Base-by-base conservation (phyloP, 192 early-diverging fungal species). In the Pilobolus umbonatus region DNA sequence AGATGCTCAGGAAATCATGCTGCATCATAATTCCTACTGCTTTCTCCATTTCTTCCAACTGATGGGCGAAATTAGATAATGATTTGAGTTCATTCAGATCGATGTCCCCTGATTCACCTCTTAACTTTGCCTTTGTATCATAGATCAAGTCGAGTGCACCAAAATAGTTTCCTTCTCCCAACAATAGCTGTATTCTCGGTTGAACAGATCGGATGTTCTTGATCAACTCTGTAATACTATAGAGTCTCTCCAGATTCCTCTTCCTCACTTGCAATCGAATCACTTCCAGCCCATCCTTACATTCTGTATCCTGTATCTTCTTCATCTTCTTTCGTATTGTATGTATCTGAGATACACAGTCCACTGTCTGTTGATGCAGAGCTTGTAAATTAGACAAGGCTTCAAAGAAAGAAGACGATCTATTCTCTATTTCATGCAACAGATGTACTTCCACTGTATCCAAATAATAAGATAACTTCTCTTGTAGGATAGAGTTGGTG, bases 401-500 rank as follows among this genome's bases (percentile, higher is more conserved):
- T 28, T 88, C 85, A 68, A 99, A 99, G 63, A 99, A 99, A 0
- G 96, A 94, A 8, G 87, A 82, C n/a, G 93, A 95, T 22, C 96
- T 75, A 21, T 85, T 81, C 30, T 93, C 93, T 39, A 99, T 99
- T 66, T 99, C 97, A 43, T 86, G 87, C 19, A 95, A 86, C 25
- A 99, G 69, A 57, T 98, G 94, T 2, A 91, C 85, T 65, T 99
- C 96, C 2, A 98, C 91, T 0, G 88, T 89, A 65, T 99, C 97
- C 57, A 94, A 76, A 59, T 94, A 93, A 53, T 87, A 81, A 0
- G 92, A 89, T 29, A 99, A 75, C 25, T 91, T 88, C 36, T 96
- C 92, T 74, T 98, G 95, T 46, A 98, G 76, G 10, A 82, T 78
- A 7, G 73, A 75, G 55, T 88, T 88, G 11, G 85, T 80, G 14